Percentiles rank a stretch among this genome's conserved stretches.
Evolutionary conservation across 345 rosid genomes (phyloP).

Genomic region (Theobroma cacao): DNA sequence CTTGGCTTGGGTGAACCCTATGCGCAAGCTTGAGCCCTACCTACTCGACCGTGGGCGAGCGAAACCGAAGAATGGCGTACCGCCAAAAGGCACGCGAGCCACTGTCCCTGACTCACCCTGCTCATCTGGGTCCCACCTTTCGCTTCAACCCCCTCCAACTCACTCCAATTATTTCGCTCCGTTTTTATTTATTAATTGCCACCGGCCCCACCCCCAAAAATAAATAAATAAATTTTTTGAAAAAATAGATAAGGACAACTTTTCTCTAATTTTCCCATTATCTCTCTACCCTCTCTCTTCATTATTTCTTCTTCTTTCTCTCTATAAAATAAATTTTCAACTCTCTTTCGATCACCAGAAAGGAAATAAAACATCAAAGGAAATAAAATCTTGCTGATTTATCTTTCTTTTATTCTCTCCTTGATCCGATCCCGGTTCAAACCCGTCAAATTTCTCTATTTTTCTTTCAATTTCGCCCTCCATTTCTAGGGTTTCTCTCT

Average conservation of each 20-base stretch:
- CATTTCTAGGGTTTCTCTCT: slow-evolving; percentile 6
- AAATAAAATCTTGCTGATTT: background rate
- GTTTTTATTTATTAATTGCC: background rate
- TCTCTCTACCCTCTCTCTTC: background rate
- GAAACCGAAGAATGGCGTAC: background rate
- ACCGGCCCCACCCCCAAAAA: background rate
- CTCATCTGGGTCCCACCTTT: background rate
- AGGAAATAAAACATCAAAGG: background rate
- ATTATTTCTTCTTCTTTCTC: background rate
- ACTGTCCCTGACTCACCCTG: background rate
- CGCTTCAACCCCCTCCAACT: background rate
- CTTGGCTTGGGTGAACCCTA: no score
- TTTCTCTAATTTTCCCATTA: background rate
- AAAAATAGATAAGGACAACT: background rate
- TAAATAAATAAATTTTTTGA: background rate
- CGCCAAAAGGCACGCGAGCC: background rate
- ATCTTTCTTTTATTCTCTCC: background rate
- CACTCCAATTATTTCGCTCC: slow-evolving; percentile 1
- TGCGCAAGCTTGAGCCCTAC: background rate
- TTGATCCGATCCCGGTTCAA: background rate
- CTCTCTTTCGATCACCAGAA: background rate
- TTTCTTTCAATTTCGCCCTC: background rate
- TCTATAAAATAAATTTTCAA: background rate
- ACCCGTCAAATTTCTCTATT: background rate
- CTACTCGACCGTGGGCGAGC: background rate